Evolutionary conservation across 345 rosid species (phyloP).

Genomic region (Aegle marmelos): DNA sequence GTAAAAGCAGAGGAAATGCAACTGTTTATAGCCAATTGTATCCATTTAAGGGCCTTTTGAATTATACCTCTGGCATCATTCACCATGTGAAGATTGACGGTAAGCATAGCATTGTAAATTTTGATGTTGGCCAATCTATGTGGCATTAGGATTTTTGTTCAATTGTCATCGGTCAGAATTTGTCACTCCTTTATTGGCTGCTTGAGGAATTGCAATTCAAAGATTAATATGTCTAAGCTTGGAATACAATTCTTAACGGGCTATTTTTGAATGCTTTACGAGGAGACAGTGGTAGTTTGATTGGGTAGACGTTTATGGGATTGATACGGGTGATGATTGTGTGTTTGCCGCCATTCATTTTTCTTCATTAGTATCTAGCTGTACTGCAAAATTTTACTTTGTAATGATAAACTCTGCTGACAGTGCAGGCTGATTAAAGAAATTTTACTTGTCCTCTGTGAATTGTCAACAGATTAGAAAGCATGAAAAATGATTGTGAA

Average conservation of each 20-base stretch:
- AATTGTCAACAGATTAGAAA: neutral
- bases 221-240: neutral
- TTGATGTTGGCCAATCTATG: neutral
- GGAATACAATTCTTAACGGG: neutral
- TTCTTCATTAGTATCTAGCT: neutral
- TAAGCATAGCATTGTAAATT: slow-evolving; percentile 17
- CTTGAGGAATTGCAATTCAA: neutral
- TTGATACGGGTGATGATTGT: neutral
- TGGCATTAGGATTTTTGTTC: neutral
- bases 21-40: slow-evolving; percentile 72
- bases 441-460: neutral
- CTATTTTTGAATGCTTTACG: neutral
- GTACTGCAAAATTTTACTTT: neutral
- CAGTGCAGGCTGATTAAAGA: neutral
- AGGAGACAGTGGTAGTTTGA: neutral
- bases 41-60: slow-evolving; percentile 72
- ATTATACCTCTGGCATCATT: slow-evolving; percentile 82
- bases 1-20: slow-evolving; percentile 44
- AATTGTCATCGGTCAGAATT: neutral
- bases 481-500: neutral
- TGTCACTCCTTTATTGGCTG: neutral
- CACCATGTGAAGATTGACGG: slow-evolving; percentile 79
- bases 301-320: neutral
- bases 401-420: neutral
- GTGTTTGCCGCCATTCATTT: neutral